Conservation (phyloP, 768 basidiomycete species). For the Kwoniella newhampshirensis region DNA sequence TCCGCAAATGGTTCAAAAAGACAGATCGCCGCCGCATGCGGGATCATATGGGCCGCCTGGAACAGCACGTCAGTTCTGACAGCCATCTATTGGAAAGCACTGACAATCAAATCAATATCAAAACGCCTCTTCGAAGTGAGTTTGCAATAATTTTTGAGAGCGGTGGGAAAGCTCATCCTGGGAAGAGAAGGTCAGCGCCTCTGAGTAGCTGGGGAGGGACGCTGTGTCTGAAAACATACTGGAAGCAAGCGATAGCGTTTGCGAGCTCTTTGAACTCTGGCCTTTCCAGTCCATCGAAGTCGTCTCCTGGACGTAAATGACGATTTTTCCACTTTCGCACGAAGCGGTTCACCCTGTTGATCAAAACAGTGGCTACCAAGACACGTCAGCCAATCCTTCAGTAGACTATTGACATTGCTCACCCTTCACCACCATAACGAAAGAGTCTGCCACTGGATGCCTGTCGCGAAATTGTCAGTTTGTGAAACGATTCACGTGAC, state of each 20-base stretch:
- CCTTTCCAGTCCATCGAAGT: conserved; percentile 39
- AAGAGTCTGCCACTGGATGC: conserved; percentile 45
- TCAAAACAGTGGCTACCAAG: conserved; percentile 25
- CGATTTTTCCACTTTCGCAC: conserved; percentile 47
- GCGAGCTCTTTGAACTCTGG: conserved; percentile 48
- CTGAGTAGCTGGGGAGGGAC: neutral
- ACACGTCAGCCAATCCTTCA: neutral
- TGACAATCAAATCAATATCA: conserved; percentile 44
- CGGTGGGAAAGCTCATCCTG: conserved; percentile 46
- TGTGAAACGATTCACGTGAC: too few species aligned
- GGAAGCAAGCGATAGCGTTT: conserved; percentile 44
- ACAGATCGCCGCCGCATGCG: conserved; percentile 39
- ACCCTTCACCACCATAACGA: conserved; percentile 39
- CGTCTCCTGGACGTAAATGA: conserved; percentile 40
- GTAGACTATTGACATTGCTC: too few species aligned
- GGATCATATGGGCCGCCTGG: conserved; percentile 46
- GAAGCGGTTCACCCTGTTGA: conserved; percentile 38
- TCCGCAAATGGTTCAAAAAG: conserved; percentile 48
- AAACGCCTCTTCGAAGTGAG: conserved; percentile 24
- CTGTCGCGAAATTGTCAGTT: conserved; percentile 1
- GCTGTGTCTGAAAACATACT: conserved; percentile 23
- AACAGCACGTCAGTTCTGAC: neutral
- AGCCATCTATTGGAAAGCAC: conserved; percentile 1
- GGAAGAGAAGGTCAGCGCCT: neutral
- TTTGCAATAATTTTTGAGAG: conserved; percentile 32